These are phyloP conservation scores for Jimgerdemannia flammicorona DNA, from an alignment of 192 early-diverging fungal genomes.

Conservation along the genomic window DNA sequence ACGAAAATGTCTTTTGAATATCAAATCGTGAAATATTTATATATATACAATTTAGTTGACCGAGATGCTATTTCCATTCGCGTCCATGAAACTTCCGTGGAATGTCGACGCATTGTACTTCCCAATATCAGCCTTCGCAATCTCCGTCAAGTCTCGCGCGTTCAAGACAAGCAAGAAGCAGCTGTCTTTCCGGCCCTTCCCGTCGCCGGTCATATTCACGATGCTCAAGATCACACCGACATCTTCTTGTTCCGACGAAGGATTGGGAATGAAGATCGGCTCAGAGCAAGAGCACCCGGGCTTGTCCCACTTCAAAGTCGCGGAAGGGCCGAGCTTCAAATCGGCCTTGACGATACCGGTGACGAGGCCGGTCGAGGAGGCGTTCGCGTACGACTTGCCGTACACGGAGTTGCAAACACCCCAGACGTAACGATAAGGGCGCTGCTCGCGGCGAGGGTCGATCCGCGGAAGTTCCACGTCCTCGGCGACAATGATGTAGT, in stretches of 20 bases:
- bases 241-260: conserved; percentile 27
- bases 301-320: conserved; percentile 23
- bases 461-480: conserved; percentile 37
- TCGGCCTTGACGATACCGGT: conserved; percentile 29
- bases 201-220: conserved; percentile 14
- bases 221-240: conserved; percentile 29
- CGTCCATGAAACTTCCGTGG: conserved; percentile 22
- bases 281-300: conserved; percentile 34
- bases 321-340: conserved; percentile 11
- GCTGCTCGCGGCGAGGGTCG: conserved; percentile 21
- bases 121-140: conserved; percentile 24
- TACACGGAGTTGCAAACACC: conserved; percentile 33
- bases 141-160: conserved; percentile 21
- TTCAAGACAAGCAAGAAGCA: conserved; percentile 28
- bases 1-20: background rate
- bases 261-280: conserved; percentile 33
- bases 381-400: conserved; percentile 18
- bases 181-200: conserved; percentile 6
- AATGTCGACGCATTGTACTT: conserved; percentile 12
- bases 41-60: background rate
- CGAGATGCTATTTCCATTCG: conserved; percentile 3
- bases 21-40: background rate
- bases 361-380: conserved; percentile 6
- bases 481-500: conserved; percentile 25
- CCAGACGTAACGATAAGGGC: conserved; percentile 26